phyloP scores from a whole-genome alignment of 2,329 filamentous ascomycete species.

The Ophiostoma triangulosporum region DNA sequence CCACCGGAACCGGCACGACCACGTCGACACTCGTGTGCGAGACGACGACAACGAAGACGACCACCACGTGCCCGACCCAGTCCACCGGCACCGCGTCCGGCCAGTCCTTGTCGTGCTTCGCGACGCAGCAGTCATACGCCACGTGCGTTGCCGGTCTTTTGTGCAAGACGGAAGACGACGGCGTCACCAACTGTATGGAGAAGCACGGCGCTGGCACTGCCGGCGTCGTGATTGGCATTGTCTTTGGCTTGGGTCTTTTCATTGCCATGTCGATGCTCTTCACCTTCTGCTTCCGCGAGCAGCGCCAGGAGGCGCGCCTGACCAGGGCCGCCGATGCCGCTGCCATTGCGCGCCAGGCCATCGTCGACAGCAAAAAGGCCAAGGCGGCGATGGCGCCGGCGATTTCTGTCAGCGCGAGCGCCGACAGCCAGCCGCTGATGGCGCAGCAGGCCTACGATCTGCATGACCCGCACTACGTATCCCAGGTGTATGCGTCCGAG shows the following conservation, averaged over 20 bases:
- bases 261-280: constrained; percentile 27
- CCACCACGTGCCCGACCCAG: constrained; percentile 26
- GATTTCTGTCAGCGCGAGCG: neutral
- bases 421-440: constrained; percentile 18
- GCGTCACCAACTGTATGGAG: constrained; percentile 31
- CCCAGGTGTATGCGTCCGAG: neutral
- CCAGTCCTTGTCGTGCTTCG: constrained; percentile 25
- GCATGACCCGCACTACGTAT: neutral
- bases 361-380: constrained; percentile 25
- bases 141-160: constrained; percentile 30
- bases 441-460: constrained; percentile 1
- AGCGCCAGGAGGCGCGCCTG: constrained; percentile 29
- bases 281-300: constrained; percentile 39
- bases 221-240: constrained; percentile 34
- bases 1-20: constrained; percentile 22
- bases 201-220: constrained; percentile 25
- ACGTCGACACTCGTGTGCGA: constrained; percentile 17
- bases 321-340: constrained; percentile 35
- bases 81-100: constrained; percentile 23
- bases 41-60: constrained; percentile 22
- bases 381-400: constrained; percentile 16
- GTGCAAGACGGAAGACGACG: constrained; percentile 29
- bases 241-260: constrained; percentile 30
- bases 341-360: constrained; percentile 31
- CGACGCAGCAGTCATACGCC: constrained; percentile 21